Evolutionary conservation across 495 filamentous ascomycete species (phyloP).

Genomic region (Friedmanniomyces simplex): DNA sequence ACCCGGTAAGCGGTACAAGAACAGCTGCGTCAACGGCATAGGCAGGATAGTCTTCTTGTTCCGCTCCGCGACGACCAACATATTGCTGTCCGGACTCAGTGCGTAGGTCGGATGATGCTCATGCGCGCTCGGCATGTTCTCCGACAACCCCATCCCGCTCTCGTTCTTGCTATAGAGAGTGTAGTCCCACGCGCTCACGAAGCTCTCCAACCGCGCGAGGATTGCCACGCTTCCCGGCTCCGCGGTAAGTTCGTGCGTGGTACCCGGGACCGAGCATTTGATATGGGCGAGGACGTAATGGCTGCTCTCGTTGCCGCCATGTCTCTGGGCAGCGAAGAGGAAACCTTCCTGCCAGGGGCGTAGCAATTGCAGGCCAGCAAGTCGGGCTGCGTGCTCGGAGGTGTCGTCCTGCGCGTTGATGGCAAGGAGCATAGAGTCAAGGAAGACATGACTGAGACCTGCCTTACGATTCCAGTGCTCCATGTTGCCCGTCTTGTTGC

Average conservation of each 20-base stretch:
- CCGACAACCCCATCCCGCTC: constrained; percentile 4
- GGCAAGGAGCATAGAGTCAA: constrained; percentile 11
- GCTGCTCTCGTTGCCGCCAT: constrained; percentile 5
- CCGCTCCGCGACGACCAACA: constrained; percentile 13
- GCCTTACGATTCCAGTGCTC: constrained; percentile 13
- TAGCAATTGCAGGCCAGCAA: constrained; percentile 13
- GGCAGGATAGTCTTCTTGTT: constrained; percentile 10
- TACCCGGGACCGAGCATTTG: not conserved
- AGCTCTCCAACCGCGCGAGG: constrained; percentile 9
- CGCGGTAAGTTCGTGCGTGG: not conserved
- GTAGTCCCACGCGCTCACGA: constrained; percentile 10
- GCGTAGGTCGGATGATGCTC: constrained; percentile 14
- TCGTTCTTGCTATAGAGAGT: constrained; percentile 1
- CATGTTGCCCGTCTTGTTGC: not conserved
- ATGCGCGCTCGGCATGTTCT: constrained; percentile 16
- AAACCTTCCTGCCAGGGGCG: constrained; percentile 5
- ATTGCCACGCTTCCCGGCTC: constrained; percentile 1
- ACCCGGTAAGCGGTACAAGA: constrained; percentile 10
- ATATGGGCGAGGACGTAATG: constrained; percentile 15
- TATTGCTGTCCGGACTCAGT: constrained; percentile 1
- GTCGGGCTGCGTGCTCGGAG: not conserved
- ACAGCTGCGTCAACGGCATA: constrained; percentile 5
- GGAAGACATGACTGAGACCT: constrained; percentile 7
- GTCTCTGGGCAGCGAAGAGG: constrained; percentile 13
- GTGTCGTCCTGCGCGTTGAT: not conserved